phyloP scores from a whole-genome alignment of 495 filamentous ascomycete genomes.

The Articulospora tetracladia region DNA sequence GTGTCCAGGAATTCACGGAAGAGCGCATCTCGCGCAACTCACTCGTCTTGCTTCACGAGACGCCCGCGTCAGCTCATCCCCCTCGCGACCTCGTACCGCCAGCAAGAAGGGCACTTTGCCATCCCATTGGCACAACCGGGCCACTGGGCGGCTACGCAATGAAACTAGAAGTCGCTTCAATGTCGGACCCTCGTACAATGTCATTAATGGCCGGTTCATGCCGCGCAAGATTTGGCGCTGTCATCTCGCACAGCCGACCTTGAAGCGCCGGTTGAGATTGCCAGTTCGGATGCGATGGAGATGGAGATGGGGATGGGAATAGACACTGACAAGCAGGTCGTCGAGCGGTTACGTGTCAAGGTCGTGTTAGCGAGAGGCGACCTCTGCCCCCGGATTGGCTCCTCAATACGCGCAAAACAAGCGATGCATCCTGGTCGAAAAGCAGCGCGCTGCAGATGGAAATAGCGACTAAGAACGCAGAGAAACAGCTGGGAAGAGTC shows the following conservation, averaged over 20 bases:
- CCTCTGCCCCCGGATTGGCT: slow-evolving; percentile 11
- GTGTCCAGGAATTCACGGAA: neutral
- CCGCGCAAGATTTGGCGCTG: slow-evolving; percentile 20
- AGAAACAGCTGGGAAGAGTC: slow-evolving; percentile 8
- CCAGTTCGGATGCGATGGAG: neutral
- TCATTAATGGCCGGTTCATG: slow-evolving; percentile 10
- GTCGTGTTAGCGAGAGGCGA: slow-evolving; percentile 17
- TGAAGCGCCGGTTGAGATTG: slow-evolving; percentile 22
- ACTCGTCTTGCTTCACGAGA: slow-evolving; percentile 12
- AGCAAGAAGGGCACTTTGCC: neutral
- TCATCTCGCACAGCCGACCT: slow-evolving; percentile 25
- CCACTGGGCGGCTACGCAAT: slow-evolving; percentile 15
- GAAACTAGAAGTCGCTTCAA: slow-evolving; percentile 23
- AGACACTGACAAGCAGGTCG: neutral
- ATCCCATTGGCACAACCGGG: neutral
- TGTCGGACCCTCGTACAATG: neutral
- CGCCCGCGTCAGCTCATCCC: slow-evolving; percentile 22
- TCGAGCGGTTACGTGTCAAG: slow-evolving; percentile 19
- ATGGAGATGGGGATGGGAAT: neutral
- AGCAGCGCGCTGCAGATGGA: slow-evolving; percentile 24
- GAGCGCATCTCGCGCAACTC: neutral
- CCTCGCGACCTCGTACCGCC: neutral
- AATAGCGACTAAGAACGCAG: slow-evolving; percentile 11
- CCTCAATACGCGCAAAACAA: slow-evolving; percentile 15
- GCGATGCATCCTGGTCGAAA: neutral